These are phyloP conservation scores for Letharia lupina DNA, from an alignment of 495 filamentous ascomycete species.

Conservation along the genomic window DNA sequence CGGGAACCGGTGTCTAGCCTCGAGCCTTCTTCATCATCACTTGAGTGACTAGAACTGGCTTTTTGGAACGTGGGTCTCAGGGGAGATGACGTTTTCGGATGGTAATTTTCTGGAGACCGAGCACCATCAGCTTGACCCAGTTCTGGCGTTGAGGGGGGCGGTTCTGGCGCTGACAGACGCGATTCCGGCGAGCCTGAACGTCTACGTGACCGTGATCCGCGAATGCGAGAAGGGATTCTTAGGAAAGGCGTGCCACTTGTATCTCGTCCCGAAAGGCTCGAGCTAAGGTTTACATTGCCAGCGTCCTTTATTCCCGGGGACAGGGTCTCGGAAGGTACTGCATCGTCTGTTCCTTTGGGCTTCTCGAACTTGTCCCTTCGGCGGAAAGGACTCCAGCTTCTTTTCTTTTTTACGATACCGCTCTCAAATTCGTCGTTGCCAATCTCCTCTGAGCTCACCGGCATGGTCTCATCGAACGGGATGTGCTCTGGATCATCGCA, in stretches of 20 bases:
- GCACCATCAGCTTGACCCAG: conserved; percentile 14
- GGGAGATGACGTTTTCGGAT: conserved; percentile 15
- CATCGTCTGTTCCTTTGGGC: conserved; percentile 7
- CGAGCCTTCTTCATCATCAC: not conserved
- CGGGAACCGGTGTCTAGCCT: not conserved
- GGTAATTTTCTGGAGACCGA: conserved; percentile 11
- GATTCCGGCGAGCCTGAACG: conserved; percentile 17
- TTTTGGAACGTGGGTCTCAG: conserved; percentile 19
- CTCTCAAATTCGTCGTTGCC: conserved; percentile 16
- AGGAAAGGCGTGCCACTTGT: conserved; percentile 36
- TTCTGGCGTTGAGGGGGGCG: conserved; percentile 6
- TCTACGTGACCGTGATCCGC: conserved; percentile 17
- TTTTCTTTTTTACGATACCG: conserved; percentile 9
- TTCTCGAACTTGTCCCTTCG: conserved; percentile 17
- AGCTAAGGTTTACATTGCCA: conserved; percentile 11
- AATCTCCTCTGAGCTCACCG: conserved; percentile 21
- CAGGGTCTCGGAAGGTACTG: not conserved
- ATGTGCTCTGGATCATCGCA: conserved; percentile 23
- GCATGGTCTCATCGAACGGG: conserved; percentile 21
- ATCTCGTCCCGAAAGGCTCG: conserved; percentile 27
- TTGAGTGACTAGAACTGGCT: conserved; percentile 9
- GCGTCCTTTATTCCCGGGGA: conserved; percentile 10
- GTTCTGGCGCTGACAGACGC: conserved; percentile 8
- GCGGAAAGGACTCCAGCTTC: conserved; percentile 21
- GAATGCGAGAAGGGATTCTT: conserved; percentile 27